Conservation (phyloP, 495 filamentous ascomycete species). For the Tuber umbilicatum region DNA sequence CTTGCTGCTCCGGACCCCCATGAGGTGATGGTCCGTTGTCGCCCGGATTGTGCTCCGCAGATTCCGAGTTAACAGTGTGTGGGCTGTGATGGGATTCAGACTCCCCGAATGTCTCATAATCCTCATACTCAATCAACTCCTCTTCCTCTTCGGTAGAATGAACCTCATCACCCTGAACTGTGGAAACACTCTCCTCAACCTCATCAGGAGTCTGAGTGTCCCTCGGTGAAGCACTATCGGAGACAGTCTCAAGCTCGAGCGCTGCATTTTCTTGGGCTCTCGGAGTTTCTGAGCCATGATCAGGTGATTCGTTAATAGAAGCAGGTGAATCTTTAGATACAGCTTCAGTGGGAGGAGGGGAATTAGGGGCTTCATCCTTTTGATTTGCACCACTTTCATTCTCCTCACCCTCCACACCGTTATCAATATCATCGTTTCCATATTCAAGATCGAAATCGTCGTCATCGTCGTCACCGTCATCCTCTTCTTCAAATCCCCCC, state of each 20-base stretch:
- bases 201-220: slow-evolving; percentile 28
- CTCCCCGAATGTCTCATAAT: slow-evolving; percentile 29
- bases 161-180: slow-evolving; percentile 8
- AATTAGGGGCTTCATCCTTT: slow-evolving; percentile 23
- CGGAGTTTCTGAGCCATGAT: not conserved
- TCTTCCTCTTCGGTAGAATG: slow-evolving; percentile 24
- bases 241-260: slow-evolving; percentile 21
- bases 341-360: slow-evolving; percentile 9
- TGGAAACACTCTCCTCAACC: slow-evolving; percentile 29
- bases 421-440: slow-evolving; percentile 20
- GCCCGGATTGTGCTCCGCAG: slow-evolving; percentile 2
- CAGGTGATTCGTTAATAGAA: slow-evolving; percentile 1
- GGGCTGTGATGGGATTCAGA: slow-evolving; percentile 3
- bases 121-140: slow-evolving; percentile 34
- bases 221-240: slow-evolving; percentile 15
- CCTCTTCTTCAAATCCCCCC: slow-evolving; percentile 16
- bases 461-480: slow-evolving; percentile 32
- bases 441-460: slow-evolving; percentile 36
- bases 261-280: not conserved
- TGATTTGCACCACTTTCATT: slow-evolving; percentile 14
- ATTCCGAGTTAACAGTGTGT: not conserved
- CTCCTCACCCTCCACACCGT: slow-evolving; percentile 8
- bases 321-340: slow-evolving; percentile 6
- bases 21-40: slow-evolving; percentile 5
- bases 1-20: slow-evolving; percentile 14